These are phyloP conservation scores for Thoreauomyces humboldtii DNA, from an alignment of 192 early-diverging fungal genomes.

Conservation along the genomic window DNA sequence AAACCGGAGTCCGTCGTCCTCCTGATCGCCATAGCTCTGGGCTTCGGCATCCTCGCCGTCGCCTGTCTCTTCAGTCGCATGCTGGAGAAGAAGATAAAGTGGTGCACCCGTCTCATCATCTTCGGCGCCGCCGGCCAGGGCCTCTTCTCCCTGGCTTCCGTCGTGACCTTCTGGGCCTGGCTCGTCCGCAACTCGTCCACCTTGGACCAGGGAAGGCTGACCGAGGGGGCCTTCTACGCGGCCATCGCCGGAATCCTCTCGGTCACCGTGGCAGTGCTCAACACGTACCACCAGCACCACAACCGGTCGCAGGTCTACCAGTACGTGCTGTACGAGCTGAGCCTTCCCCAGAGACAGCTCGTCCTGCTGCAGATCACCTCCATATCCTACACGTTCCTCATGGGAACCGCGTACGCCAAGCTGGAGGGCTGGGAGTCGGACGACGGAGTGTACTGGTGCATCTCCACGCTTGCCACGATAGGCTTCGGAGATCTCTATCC, in stretches of 20 bases:
- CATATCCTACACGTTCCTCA: slow-evolving; percentile 31
- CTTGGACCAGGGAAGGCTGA: slow-evolving; percentile 9
- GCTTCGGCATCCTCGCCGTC: slow-evolving; percentile 36
- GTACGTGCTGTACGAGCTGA: slow-evolving; percentile 40
- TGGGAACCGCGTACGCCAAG: slow-evolving; percentile 29
- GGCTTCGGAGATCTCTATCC: slow-evolving; percentile 52
- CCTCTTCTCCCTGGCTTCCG: slow-evolving; percentile 8
- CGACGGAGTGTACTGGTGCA: slow-evolving; percentile 41
- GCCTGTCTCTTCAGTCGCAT: slow-evolving; percentile 44
- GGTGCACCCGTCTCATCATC: slow-evolving; percentile 45
- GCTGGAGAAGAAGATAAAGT: slow-evolving; percentile 56
- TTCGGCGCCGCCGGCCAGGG: slow-evolving; percentile 37
- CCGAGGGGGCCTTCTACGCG: slow-evolving; percentile 39
- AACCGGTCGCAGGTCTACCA: slow-evolving; percentile 38
- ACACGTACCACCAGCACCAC: slow-evolving; percentile 31
- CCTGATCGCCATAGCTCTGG: slow-evolving; percentile 23
- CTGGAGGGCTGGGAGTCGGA: slow-evolving; percentile 53
- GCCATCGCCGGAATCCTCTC: slow-evolving; percentile 30
- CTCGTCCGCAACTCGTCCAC: no score
- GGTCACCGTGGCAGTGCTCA: slow-evolving; percentile 26
- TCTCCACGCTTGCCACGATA: slow-evolving; percentile 43
- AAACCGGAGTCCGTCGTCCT: slow-evolving; percentile 2
- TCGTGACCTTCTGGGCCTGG: slow-evolving; percentile 8
- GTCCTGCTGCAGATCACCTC: slow-evolving; percentile 41
- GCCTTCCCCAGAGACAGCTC: slow-evolving; percentile 43